Evolutionary conservation across 768 basidiomycete species (phyloP), one percentile per base, ranked within the genome.

Genomic region (Rhodotorula sphaerocarpa): DNA sequence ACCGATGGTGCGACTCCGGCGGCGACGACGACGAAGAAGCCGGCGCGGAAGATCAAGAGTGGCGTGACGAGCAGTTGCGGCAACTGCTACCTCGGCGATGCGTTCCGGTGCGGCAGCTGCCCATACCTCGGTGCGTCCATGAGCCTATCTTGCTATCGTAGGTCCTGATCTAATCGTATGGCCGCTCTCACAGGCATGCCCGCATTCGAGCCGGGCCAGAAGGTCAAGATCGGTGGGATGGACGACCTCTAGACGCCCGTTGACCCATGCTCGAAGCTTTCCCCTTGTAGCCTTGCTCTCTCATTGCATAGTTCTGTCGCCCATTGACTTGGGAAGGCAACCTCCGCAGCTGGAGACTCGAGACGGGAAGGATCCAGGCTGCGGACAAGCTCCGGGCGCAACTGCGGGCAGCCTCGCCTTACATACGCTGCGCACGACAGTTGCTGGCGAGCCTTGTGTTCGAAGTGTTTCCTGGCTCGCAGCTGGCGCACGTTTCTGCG

Each of bases 181-280:
- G 20, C 28, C 41, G 10, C 30, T 18, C 11, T 16, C 3, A 18
- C 70, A 96, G 93, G 95, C 70, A 81, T 97, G 33, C 95, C 95
- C 50, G 90, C 93, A 18, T 97, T 99, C 79, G 88, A 93, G 75
- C 93, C 95, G 3, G 95, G 95, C 59, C 90, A 97, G 79, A 93
- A 96, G 78, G 90, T 99, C 31, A 86, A 90, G 51, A 61, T 75
- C 25, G 56, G 67, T 33, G 59, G 63, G 23, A 50, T 67, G 57
- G 70, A 72, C 51, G 72, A 72, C 55, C 58, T 36, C n/a, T 34
- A 14, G 20, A 7, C 12, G 7, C 18, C 15, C 18, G 20, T 30
- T 28, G n/a, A n/a, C n/a, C 7, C 43, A n/a, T 34, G 34, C 55
- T 21, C 25, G 6, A n/a, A n/a, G n/a, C n/a, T 36, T 28, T 21